Evolutionary conservation across 2,329 filamentous ascomycete species (phyloP), one percentile per base, ranked within the genome.

Genomic region (Hypoxylon sp.): DNA sequence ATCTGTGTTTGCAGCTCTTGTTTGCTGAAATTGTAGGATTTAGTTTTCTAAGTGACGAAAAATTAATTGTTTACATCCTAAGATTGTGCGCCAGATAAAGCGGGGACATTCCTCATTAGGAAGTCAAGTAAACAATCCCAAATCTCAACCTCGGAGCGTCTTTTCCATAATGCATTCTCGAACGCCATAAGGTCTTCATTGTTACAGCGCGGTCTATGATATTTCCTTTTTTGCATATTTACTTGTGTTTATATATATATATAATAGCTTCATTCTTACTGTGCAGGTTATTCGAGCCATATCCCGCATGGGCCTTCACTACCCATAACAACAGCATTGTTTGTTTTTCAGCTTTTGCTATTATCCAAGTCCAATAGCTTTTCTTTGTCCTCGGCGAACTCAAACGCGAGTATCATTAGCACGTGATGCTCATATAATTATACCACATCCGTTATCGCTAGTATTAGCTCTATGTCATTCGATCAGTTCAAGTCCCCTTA

Each of bases 71-170:
- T n/a, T n/a, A n/a, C n/a, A n/a, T n/a, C n/a, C n/a, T 27, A 19
- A 29, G 8, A 13, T 42, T 42, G 48, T 49, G 44, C 36, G 45
- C 29, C 16, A 40, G 15, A 37, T 43, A 34, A 37, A 42, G 21
- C 38, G 30, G 47, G 20, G 45, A 43, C 45, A 25, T 20, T 57
- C 57, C 55, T 20, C 21, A 63, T 60, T 38, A 38, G 57, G 64
- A 47, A 66, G 60, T 49, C 16, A 66, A 63, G 62, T 67, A 67
- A 67, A 67, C 63, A 67, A 57, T 44, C 44, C 47, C 48, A 16
- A 26, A 17, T 34, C 13, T 36, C 17, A 15, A 38, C 34, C 17
- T 36, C 7, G 8, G 25, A n/a, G n/a, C n/a, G n/a, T n/a, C n/a
- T n/a, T n/a, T n/a, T n/a, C n/a, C n/a, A n/a, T n/a, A n/a, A n/a